These are phyloP conservation scores for Termitomyces bulborhizus DNA, from an alignment of 768 basidiomycete genomes.

Conservation along the genomic window DNA sequence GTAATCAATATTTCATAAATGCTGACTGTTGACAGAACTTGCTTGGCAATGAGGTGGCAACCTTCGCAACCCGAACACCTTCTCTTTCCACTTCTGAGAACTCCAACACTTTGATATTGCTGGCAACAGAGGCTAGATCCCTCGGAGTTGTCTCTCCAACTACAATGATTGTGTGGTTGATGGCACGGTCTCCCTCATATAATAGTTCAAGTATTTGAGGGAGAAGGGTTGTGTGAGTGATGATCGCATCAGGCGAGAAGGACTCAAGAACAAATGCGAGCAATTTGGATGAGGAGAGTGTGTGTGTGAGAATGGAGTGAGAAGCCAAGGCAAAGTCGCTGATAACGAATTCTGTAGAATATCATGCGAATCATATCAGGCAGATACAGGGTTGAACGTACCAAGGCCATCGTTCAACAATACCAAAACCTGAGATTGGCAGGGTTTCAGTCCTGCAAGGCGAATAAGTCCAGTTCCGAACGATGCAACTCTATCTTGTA, in stretches of 20 bases:
- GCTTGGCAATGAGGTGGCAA: conserved; percentile 47
- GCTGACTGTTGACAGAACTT: conserved; percentile 18
- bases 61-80: conserved; percentile 45
- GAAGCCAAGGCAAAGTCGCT: conserved; percentile 74
- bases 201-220: conserved; percentile 66
- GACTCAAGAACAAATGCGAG: conserved; percentile 60
- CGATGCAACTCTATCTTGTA: conserved; percentile 65
- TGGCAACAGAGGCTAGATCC: conserved; percentile 38
- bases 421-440: conserved; percentile 64
- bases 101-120: conserved; percentile 48
- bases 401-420: conserved; percentile 77
- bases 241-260: conserved; percentile 67
- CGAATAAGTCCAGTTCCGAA: conserved; percentile 70
- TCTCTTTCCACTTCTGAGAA: conserved; percentile 71
- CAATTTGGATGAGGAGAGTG: conserved; percentile 51
- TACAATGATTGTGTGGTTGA: conserved; percentile 58
- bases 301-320: conserved; percentile 63
- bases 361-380: not conserved
- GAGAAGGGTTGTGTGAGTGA: conserved; percentile 62
- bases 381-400: conserved; percentile 21
- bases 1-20: conserved; percentile 3
- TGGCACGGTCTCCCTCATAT: conserved; percentile 47
- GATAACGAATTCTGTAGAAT: conserved; percentile 61
- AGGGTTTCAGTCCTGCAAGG: conserved; percentile 46
- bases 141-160: conserved; percentile 56